Evolutionary conservation across 371 early-diverging fungal genomes (phyloP), one percentile per base, ranked within the genome.

Genomic region (Mucor racemosus): DNA sequence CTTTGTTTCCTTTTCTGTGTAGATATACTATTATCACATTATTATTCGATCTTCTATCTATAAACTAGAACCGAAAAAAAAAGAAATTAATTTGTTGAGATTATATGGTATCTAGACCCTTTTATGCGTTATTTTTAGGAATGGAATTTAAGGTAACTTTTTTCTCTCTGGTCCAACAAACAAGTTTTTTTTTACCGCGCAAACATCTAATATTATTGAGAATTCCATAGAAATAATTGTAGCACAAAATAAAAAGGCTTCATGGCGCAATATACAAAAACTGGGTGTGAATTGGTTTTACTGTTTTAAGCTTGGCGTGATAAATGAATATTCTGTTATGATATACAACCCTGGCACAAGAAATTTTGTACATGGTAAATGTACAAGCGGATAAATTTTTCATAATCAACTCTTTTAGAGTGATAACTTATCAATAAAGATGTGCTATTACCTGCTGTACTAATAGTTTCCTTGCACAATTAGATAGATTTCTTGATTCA

Each of bases 91-190:
- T 26, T 26, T 26, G 26, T 26, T 53, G 26, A 14, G 3, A 31
- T 26, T 10, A 11, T 11, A 53, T 31, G 26, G 31, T 21, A 53
- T 53, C 53, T 31, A 53, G 21, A 53, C 31, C 53, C 53, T 53
- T 21, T 46, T 53, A 26, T 21, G 31, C 21, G 53, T 53, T 53
- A 53, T 53, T 53, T 53, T 53, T 53, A 53, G 53, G 53, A 2
- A 26, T 21, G 48, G 26, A 11, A 17, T n/a, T 44, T 17, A 15
- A 17, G 44, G 44, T 17, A 46, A 17, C 26, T 26, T 38, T 38
- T 38, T 38, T 11, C 4, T 38, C 11, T 11, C 38, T 11, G 38
- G 9, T 38, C 38, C 5, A 38, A 38, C 26, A 26, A 26, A 26
- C 26, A 26, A 26, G 26, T 26, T 26, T 46, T 19, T 46, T 19